Evolutionary conservation across 495 filamentous ascomycete species (phyloP), one percentile per base, ranked within the genome.

Genomic region (Xylaria palmicola): DNA sequence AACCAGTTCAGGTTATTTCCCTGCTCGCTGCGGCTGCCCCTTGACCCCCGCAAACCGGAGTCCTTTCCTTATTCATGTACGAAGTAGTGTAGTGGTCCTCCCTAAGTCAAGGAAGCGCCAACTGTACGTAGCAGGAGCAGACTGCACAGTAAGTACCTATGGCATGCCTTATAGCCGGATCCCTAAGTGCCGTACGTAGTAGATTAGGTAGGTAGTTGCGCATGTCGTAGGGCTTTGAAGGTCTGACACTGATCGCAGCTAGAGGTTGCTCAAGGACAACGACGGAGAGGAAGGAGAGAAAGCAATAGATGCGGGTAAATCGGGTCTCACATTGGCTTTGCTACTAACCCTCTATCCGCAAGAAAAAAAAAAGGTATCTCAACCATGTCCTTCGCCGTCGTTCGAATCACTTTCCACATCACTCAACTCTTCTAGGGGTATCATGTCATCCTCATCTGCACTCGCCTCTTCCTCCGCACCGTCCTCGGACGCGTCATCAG

Each of bases 341-440:
- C 44, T 48, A 34, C 50, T 60, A 44, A 43, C 49, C 30, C 51
- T 54, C 19, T n/a, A 54, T 39, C 47, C 53, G 30, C 44, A 37
- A 44, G 49, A 24, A 9, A 40, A 12, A 50, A 44, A 53, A 24
- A 9, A 40, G n/a, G 53, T n/a, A 29, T 13, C 55, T 69, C 62
- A 69, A 60, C 60, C 64, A 19, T 67, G 63, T 20, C 73, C 70
- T 52, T 73, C 72, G n/a, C 63, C 74, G 20, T 71, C 69, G 30
- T 58, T 62, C 17, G 68, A 75, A 17, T 72, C 73, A 30, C 75
- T 76, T 8, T 79, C 79, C 19, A 78, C 77, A 54, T 81, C 79
- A 57, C 78, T 79, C 40, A 80, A 73, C 48, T 77, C 80, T 45
- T 76, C 79, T 36, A 83, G 72, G 73, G 80, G 77, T 72, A 75